These are phyloP conservation scores for Aspergillus quadricinctus DNA, from an alignment of 2,329 filamentous ascomycete species.

Conservation along the genomic window DNA sequence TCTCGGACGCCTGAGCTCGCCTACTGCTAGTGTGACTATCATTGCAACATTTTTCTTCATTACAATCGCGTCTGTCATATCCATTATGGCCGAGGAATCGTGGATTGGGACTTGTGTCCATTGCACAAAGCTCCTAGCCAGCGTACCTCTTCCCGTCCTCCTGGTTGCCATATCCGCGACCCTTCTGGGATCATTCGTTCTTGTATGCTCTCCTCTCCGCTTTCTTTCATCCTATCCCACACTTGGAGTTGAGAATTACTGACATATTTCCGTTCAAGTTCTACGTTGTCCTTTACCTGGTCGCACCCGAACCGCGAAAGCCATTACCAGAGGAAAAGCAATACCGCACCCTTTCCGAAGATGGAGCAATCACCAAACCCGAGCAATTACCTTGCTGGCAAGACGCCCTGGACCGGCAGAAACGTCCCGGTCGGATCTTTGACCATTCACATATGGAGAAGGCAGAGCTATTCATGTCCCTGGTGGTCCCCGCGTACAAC, in stretches of 20 bases:
- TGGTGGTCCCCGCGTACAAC: constrained; percentile 94
- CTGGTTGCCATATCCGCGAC: constrained; percentile 26
- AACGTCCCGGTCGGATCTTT: constrained; percentile 45
- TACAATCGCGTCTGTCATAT: background rate
- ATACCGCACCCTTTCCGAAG: constrained; percentile 69
- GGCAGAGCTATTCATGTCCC: constrained; percentile 77
- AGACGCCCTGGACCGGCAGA: constrained; percentile 65
- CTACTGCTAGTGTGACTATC: background rate
- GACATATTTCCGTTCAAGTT: constrained; percentile 41
- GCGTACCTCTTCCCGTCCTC: constrained; percentile 27
- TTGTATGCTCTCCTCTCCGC: constrained; percentile 24
- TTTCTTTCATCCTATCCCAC: background rate
- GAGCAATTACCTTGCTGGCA: constrained; percentile 79
- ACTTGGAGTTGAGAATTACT: background rate
- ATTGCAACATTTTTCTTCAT: constrained; percentile 1
- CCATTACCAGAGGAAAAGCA: constrained; percentile 75
- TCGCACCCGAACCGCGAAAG: constrained; percentile 76
- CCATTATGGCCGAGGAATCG: constrained; percentile 25
- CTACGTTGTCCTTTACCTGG: constrained; percentile 64
- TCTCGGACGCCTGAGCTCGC: constrained; percentile 17
- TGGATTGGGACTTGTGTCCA: constrained; percentile 29
- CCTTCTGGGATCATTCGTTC: constrained; percentile 27
- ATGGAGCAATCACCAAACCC: constrained; percentile 53
- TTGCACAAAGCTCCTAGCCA: constrained; percentile 26
- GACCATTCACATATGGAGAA: constrained; percentile 58